Evolutionary conservation across 2,329 filamentous ascomycete genomes (phyloP), one percentile per base, ranked within the genome.

Genomic region (Lecanicillium sp.): DNA sequence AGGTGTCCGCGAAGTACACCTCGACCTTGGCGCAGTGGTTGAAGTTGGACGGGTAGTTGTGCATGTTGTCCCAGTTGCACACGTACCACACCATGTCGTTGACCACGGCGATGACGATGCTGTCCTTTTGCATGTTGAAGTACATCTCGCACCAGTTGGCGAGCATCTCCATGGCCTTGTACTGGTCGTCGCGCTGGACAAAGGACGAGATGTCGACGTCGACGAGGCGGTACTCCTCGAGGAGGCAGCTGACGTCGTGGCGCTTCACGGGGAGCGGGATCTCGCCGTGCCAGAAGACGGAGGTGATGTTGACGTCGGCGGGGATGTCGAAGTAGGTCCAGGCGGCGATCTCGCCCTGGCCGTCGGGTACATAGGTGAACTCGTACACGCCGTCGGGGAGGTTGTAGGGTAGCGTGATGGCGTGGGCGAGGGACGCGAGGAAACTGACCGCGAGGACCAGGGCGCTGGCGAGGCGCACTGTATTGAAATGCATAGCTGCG

Each of bases 131-230:
- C 9, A 38, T 14, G n/a, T 10, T 17, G n/a, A 21, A 15, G n/a
- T 12, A 17, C 26, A 33, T 9, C 39, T 49, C 46, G 39, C 46
- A 49, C 46, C 46, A 49, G 46, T 49, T 49, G 17, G 8, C 39
- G 24, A 49, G 39, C 39, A 43, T 36, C 4, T n/a, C 5, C 46
- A 43, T 43, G 23, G 46, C 46, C 19, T 26, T 37, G 17, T 2
- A 1, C 29, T 42, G 37, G 23, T 46, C 43, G 26, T 37, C 43
- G n/a, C n/a, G 6, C 5, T 23, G 17, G 1, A 19, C 38, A 9
- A 30, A 29, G 6, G 41, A 10, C 15, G 24, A 14, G 2, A 27
- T 2, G 21, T 15, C 24, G 23, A 48, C 7, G 2, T 23, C 19
- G 3, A 15, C 23, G 15, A 14, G 15, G 19, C 30, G 37, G 5